Conservation (phyloP, 129 eudicot species). For the Lactuca sativa region DNA sequence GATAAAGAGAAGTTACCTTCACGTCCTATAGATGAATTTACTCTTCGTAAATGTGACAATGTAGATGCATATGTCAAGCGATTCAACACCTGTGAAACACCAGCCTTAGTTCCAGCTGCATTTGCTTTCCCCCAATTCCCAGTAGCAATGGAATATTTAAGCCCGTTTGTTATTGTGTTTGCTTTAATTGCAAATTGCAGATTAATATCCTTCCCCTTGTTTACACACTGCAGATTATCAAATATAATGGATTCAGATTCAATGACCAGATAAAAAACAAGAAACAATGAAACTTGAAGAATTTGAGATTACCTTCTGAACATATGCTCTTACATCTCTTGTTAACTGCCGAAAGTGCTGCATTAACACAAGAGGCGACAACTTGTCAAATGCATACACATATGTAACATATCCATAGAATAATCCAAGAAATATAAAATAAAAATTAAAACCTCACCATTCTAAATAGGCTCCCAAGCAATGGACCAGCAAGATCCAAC, state of each 20-base stretch:
- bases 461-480: slow-evolving; percentile 88
- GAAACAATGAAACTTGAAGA: background rate
- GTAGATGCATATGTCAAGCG: slow-evolving; percentile 96
- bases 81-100: slow-evolving; percentile 98
- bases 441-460: slow-evolving; percentile 41
- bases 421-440: background rate
- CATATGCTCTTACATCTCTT: slow-evolving; percentile 87
- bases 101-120: slow-evolving; percentile 95
- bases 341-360: slow-evolving; percentile 87
- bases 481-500: slow-evolving; percentile 98
- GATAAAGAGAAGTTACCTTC: slow-evolving; percentile 80
- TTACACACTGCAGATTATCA: slow-evolving; percentile 58
- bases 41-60: slow-evolving; percentile 83
- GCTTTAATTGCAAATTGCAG: slow-evolving; percentile 98
- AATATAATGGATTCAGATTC: background rate
- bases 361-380: slow-evolving; percentile 13
- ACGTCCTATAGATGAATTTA: slow-evolving; percentile 95
- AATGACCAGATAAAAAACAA: background rate
- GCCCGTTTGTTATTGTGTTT: slow-evolving; percentile 91
- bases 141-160: slow-evolving; percentile 90
- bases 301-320: too few relatives aligned
- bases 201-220: slow-evolving; percentile 85
- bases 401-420: background rate
- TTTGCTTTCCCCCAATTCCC: slow-evolving; percentile 99
- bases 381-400: slow-evolving; percentile 11